phyloP scores from a whole-genome alignment of 768 basidiomycete genomes.

The Rubroboletus satanas region DNA sequence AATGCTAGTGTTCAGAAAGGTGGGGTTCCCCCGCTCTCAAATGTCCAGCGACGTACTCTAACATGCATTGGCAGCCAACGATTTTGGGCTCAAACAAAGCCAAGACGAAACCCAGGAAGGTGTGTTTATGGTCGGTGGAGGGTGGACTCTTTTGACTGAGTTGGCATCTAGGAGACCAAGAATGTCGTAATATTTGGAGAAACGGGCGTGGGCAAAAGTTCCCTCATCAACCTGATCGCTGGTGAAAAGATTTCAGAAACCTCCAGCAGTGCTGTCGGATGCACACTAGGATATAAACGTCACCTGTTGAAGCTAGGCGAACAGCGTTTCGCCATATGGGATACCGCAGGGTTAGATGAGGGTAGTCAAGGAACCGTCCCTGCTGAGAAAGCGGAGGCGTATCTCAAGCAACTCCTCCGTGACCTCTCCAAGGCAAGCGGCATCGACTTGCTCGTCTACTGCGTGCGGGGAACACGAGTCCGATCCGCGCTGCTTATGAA shows the following conservation, averaged over 20 bases:
- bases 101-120: slow-evolving; percentile 6
- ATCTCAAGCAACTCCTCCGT: slow-evolving; percentile 29
- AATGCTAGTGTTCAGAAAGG: slow-evolving; percentile 5
- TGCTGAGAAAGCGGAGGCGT: slow-evolving; percentile 21
- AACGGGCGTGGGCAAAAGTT: slow-evolving; percentile 24
- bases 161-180: slow-evolving; percentile 5
- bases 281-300: slow-evolving; percentile 11
- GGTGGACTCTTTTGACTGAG: neutral
- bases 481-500: slow-evolving; percentile 27
- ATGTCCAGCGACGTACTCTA: neutral
- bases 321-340: slow-evolving; percentile 20
- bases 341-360: slow-evolving; percentile 26
- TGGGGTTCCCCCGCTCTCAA: neutral
- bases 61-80: slow-evolving; percentile 7
- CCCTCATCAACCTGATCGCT: slow-evolving; percentile 22
- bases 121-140: neutral
- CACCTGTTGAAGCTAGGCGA: slow-evolving; percentile 8
- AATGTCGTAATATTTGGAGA: slow-evolving; percentile 22
- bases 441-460: slow-evolving; percentile 27
- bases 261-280: slow-evolving; percentile 22
- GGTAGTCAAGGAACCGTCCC: slow-evolving; percentile 20
- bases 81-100: neutral
- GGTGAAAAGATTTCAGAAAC: slow-evolving; percentile 7
- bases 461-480: slow-evolving; percentile 25
- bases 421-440: slow-evolving; percentile 9